Conservation (phyloP, 495 filamentous ascomycete genomes). For the Hyaloscypha finlandica region DNA sequence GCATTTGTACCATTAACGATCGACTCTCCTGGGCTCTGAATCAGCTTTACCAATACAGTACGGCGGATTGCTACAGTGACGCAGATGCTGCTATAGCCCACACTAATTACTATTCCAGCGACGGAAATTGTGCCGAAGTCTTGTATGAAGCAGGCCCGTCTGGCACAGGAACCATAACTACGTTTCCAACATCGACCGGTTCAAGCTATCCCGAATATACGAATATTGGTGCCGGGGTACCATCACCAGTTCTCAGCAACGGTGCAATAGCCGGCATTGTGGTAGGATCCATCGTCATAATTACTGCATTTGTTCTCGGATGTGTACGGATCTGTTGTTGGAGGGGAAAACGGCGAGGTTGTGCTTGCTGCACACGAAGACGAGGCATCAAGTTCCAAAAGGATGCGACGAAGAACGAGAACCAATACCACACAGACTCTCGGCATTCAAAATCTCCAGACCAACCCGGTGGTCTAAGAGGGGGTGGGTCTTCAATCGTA, state of each 20-base stretch:
- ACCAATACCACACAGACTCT: no score
- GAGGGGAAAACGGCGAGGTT: not conserved
- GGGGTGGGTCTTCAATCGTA: not conserved
- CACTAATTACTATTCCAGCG: not conserved
- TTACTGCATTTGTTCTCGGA: not conserved
- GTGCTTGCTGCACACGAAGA: not conserved
- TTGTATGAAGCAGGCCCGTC: not conserved
- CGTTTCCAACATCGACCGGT: not conserved
- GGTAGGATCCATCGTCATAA: not conserved
- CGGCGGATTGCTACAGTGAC: not conserved
- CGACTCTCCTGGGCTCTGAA: not conserved
- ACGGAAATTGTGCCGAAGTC: not conserved
- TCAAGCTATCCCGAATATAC: no score
- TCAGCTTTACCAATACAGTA: not conserved
- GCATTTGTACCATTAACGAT: not conserved
- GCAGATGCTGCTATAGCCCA: not conserved
- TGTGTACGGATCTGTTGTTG: not conserved
- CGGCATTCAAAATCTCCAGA: no score
- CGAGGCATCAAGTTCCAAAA: no score
- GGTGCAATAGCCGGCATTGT: not conserved
- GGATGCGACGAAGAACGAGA: no score
- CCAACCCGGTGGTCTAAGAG: not conserved
- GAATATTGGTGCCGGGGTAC: no score
- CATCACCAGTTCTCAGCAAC: not conserved
- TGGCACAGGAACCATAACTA: not conserved